Conservation (phyloP, 331 rosid species). For the Acacia concinna region DNA sequence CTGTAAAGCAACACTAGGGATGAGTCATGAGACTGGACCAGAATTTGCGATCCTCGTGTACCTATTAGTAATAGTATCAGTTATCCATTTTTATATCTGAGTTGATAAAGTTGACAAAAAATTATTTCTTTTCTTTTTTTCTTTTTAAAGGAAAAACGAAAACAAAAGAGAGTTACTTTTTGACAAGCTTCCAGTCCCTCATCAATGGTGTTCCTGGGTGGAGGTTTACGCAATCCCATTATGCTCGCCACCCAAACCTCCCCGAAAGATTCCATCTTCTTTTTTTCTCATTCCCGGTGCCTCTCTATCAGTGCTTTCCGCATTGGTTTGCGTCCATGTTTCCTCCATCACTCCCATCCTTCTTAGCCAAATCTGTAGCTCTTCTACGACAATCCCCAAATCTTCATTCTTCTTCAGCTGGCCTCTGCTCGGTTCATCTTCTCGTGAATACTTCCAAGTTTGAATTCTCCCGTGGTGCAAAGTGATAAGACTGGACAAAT, state of each 20-base stretch:
- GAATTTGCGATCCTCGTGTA: too few species aligned
- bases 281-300: background rate
- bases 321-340: background rate
- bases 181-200: constrained; percentile 1
- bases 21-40: background rate
- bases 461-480: background rate
- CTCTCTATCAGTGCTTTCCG: background rate
- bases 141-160: background rate
- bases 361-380: background rate
- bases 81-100: background rate
- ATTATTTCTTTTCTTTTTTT: too few species aligned
- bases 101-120: background rate
- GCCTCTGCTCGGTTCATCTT: background rate
- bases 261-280: background rate
- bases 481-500: background rate
- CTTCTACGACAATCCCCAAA: background rate
- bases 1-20: background rate
- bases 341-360: background rate
- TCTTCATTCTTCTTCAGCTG: background rate
- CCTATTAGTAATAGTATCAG: too few species aligned
- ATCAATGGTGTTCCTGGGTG: constrained; percentile 42
- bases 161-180: constrained; percentile 5
- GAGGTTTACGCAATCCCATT: constrained; percentile 72
- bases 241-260: constrained; percentile 32
- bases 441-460: background rate